These are phyloP conservation scores for Candida nanaspora DNA, from an alignment of 805 yeast species.

Conservation along the genomic window DNA sequence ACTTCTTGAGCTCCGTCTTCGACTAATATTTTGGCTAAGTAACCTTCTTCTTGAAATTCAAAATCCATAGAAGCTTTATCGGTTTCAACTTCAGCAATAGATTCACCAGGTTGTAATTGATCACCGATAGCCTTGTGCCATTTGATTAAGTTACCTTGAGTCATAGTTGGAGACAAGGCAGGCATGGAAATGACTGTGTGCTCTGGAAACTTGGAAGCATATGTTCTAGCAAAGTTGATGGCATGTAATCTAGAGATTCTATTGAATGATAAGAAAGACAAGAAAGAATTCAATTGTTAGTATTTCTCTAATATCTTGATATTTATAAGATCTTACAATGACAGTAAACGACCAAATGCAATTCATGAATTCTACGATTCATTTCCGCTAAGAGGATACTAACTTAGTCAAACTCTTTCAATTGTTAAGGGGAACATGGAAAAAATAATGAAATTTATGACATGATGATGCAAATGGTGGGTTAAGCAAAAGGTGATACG, in stretches of 20 bases:
- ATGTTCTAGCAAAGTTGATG: conserved; percentile 14
- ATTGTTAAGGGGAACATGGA: background rate
- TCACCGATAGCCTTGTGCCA: conserved; percentile 94
- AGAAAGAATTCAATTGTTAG: background rate
- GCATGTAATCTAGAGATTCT: conserved; percentile 1
- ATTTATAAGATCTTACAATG: background rate
- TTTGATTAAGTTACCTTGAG: conserved; percentile 83
- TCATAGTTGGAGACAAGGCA: conserved; percentile 99
- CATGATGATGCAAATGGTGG: background rate
- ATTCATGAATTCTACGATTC: too few relatives aligned
- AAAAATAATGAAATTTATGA: background rate
- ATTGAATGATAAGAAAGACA: background rate
- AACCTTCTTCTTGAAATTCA: conserved; percentile 97
- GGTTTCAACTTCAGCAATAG: conserved; percentile 94
- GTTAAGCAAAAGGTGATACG: too few relatives aligned
- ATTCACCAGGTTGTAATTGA: conserved; percentile 82
- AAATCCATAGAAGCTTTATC: conserved; percentile 98
- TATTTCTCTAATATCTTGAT: too few relatives aligned
- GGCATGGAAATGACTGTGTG: conserved; percentile 96
- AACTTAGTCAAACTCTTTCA: too few relatives aligned
- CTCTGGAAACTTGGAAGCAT: conserved; percentile 23
- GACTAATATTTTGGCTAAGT: conserved; percentile 76
- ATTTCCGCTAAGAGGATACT: too few relatives aligned
- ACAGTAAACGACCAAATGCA: conserved; percentile 1
- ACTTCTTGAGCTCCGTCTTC: conserved; percentile 84